Percentiles rank a stretch among this genome's conserved stretches.
Evolutionary conservation across 2,329 filamentous ascomycete genomes (phyloP).

Genomic region (Colletotrichum camelliae): DNA sequence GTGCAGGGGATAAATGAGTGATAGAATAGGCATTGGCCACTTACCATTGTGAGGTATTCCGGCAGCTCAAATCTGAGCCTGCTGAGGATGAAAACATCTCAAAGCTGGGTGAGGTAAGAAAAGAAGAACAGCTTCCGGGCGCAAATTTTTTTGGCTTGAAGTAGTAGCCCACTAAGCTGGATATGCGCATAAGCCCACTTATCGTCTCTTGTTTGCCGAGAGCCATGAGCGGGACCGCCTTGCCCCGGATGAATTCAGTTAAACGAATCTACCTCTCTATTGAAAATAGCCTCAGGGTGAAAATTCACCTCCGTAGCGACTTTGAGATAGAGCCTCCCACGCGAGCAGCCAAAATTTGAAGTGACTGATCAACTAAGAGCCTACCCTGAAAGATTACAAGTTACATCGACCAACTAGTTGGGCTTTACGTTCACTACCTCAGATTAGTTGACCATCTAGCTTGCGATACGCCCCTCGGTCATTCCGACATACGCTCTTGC

Average conservation of each 20-base stretch:
- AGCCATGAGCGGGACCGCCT: neutral
- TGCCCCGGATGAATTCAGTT: neutral
- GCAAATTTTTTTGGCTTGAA: conserved; percentile 24
- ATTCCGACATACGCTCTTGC: neutral
- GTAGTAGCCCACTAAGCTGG: neutral
- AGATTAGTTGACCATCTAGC: neutral
- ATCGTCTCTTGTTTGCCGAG: neutral
- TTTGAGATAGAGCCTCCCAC: neutral
- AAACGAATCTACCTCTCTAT: neutral
- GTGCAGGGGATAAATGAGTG: conserved; percentile 15
- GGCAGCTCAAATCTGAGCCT: neutral
- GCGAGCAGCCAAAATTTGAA: neutral
- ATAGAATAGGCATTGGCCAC: conserved; percentile 5
- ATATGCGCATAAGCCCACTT: conserved; percentile 1
- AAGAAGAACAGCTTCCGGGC: neutral
- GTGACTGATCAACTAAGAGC: neutral
- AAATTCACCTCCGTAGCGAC: neutral
- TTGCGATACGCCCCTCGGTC: neutral
- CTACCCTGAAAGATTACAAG: neutral
- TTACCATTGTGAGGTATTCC: conserved; percentile 23
- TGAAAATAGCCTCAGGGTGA: neutral
- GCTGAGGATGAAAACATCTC: neutral
- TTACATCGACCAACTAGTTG: neutral
- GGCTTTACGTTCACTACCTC: neutral
- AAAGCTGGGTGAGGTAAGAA: neutral